Evolutionary conservation across 169 alveolate species (phyloP), one percentile per base, ranked within the genome.

Genomic region (Plasmodium ovale): DNA sequence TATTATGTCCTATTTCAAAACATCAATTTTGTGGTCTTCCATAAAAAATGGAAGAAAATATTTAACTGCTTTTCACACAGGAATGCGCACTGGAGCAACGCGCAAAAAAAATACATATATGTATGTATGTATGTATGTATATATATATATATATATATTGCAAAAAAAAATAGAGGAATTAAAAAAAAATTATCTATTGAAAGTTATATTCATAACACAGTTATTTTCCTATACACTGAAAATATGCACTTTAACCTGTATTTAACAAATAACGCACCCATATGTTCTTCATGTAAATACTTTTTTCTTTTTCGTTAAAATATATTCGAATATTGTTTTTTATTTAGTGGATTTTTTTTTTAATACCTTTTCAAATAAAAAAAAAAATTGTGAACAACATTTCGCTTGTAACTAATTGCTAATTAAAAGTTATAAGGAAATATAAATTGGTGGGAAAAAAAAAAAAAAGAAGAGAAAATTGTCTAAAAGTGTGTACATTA

Each of bases 381-480:
- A 6, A 56, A 67, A 67, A 67, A 44, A 44, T 35, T 33, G 35
- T 21, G 35, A 37, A 67, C 29, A 44, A 67, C 23, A n/a, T 44
- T 33, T 67, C 39, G 23, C 58, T 6, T 6, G 5, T 39, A 39
- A 9, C 9, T 6, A 9, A 6, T 6, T 9, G 9, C 9, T 39
- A 39, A 39, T 6, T 6, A 39, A 39, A 39, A 39, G 51, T 47
- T 49, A 25, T n/a, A 33, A 16, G 27, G 12, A 70, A 21, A 70
- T 44, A 70, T 44, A 70, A 70, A 70, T 47, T 44, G 21, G 49
- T 51, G 42, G 27, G 10, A 64, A 33, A 59, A 51, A 47, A 47
- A 54, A 59, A 73, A 60, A 60, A 60, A 59, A 25, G 19, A 31
- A 44, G 88, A 74, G 54, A 60, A 74, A 74, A 74, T 19, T 72